Base-by-base conservation (phyloP, 345 rosid species). In the Citrus inodora region DNA sequence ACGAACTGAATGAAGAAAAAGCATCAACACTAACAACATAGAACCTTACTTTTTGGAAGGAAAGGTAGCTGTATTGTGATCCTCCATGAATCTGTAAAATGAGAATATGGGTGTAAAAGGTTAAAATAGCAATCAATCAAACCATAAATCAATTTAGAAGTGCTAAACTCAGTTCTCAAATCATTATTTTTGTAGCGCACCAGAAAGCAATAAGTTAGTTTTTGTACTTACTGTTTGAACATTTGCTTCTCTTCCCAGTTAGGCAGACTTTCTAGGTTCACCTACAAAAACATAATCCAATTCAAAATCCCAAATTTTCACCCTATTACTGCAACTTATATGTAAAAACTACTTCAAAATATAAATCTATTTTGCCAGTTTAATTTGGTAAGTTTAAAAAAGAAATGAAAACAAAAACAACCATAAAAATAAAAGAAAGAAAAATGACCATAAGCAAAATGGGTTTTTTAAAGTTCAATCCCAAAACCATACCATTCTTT, bases 201-300 rank as follows among this genome's bases (percentile, higher is more conserved):
- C 70, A 21, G 19, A 74, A 74, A 74, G 33, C 70, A 42, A 27
- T 19, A 21, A 62, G 13, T 71, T 32, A 76, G 56, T 28, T 70
- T 73, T 19, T 8, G 14, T 28, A 78, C 94, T 79, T 88, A 92
- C 98, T 86, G 84, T 85, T 95, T 93, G 82, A 95, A 95, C 94
- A 93, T 87, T 83, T 93, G 94, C 87, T 93, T 95, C 91, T 95
- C 99, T 85, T 95, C 98, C 99, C 99, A 95, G 71, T 93, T 89
- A 59, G 99, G 90, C 82, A 95, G 81, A 81, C 90, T 87, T 86
- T 95, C 99, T 86, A 95, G 84, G 85, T 95, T 95, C 70, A 95
- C 92, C 98, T 93, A 70, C 40, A 78, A 81, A 25, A 25, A 81
- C 21, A 66, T 35, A 30, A 74, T 67, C 70, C 37, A 16, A 79